Base-by-base conservation (phyloP, 2,329 filamentous ascomycete genomes). In the Aspergillus udagawae region DNA sequence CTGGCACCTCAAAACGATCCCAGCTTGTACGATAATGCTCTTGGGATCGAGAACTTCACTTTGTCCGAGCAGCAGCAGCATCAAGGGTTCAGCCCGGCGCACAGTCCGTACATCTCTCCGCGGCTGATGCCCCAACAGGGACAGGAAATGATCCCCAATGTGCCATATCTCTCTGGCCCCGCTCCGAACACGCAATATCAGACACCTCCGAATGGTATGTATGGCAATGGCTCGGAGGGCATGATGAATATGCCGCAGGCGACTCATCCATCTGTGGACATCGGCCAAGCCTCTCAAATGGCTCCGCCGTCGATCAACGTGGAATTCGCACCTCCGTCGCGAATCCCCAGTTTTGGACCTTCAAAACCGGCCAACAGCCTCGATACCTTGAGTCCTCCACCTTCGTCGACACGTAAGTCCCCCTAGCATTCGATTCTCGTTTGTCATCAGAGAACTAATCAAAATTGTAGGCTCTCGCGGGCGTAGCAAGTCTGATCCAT, bases 261-360 rank as follows among this genome's bases (percentile, higher is more conserved):
- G 41, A 72, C 56, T 76, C 79, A 25, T 72, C 73, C n/a, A 17
- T 75, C 75, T 25, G 72, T 75, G 29, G 89, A 92, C 56, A 83
- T 90, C 70, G 84, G 85, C 5, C 86, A 83, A 69, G 85, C 83
- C 49, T 84, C 87, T 51, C 83, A 89, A 64, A 94, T 96, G 87
- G 89, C 88, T 3, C 90, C 92, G n/a, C 92, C 92, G 0, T 90
- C 92, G 52, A 97, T 97, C 75, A 96, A 94, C 70, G 94, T 97
- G 65, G 90, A 96, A 70, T 92, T 91, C 73, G 92, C 92, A 17
- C 92, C 92, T 25, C 87, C 87, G 8, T 84, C 89, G 53, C 79
- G 83, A 57, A 84, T 84, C 66, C 83, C 80, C 53, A 85, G 81
- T 64, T 88, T 90, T 69, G 88, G 88, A 61, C 83, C 84, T 28